Conservation (phyloP, 106 monocot species). For the Dendrobium catenatum region DNA sequence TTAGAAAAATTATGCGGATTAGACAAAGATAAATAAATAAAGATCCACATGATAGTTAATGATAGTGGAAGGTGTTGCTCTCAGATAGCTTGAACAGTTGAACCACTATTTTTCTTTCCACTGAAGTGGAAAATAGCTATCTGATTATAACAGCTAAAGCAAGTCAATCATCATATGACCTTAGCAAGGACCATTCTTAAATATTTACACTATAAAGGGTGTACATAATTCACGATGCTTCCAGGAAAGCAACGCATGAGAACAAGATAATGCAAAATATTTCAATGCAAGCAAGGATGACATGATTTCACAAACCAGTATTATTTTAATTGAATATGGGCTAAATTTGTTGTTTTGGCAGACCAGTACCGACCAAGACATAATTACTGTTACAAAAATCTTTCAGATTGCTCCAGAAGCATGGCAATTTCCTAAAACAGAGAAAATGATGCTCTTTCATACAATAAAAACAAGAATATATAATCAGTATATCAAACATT, state of each 20-base stretch:
- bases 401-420: not conserved
- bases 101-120: not conserved
- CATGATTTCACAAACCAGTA: not conserved
- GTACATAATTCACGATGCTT: not conserved
- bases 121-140: not conserved
- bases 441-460: not conserved
- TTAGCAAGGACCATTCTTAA: not conserved
- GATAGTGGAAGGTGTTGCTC: too few species aligned
- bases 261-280: not conserved
- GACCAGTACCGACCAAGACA: not conserved
- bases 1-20: too few species aligned
- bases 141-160: not conserved
- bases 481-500: slow-evolving; percentile 1
- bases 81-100: too few species aligned
- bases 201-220: not conserved
- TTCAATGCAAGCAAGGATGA: not conserved
- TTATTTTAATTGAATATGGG: not conserved
- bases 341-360: not conserved
- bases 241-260: not conserved
- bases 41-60: too few species aligned
- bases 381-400: not conserved
- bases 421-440: not conserved
- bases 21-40: too few species aligned
- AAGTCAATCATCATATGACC: not conserved
- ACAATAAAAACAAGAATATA: not conserved